phyloP scores from a whole-genome alignment of 805 yeast species.

The Zygotorulaspora florentina region DNA sequence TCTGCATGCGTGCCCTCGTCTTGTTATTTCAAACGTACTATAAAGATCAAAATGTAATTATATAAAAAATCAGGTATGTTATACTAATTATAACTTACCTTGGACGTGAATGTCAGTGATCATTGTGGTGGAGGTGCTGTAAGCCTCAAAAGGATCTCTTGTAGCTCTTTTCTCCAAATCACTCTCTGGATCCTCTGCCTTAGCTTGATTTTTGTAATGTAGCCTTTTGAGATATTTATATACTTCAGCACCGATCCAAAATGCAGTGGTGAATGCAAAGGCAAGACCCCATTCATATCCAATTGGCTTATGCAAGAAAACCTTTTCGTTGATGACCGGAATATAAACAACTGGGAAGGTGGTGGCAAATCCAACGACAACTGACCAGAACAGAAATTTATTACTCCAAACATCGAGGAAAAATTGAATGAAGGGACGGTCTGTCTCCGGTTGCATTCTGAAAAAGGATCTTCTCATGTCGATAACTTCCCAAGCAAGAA shows the following conservation, averaged over 20 bases:
- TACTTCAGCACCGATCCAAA: conserved; percentile 56
- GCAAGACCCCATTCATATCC: conserved; percentile 80
- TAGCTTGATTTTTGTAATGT: conserved; percentile 41
- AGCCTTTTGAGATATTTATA: conserved; percentile 66
- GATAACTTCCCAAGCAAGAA: conserved; percentile 81
- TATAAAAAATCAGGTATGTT: background rate
- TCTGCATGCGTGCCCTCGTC: no score
- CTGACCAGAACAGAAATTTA: conserved; percentile 78
- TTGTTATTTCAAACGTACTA: no score
- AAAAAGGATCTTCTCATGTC: conserved; percentile 68
- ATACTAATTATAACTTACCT: conserved; percentile 2
- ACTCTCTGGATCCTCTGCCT: conserved; percentile 54
- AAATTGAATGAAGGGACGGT: conserved; percentile 55
- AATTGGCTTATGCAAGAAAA: conserved; percentile 68
- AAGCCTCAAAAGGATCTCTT: conserved; percentile 57
- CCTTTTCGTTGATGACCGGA: conserved; percentile 78
- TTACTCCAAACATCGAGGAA: conserved; percentile 66
- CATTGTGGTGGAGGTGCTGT: conserved; percentile 49
- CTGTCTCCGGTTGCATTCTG: conserved; percentile 62
- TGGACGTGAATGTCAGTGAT: conserved; percentile 20
- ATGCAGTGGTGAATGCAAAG: conserved; percentile 53
- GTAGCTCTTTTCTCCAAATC: conserved; percentile 49
- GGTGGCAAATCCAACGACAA: conserved; percentile 61
- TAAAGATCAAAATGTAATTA: background rate
- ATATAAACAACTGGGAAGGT: conserved; percentile 82